phyloP scores from a whole-genome alignment of 768 basidiomycete species.

The Naematelia encephala region DNA sequence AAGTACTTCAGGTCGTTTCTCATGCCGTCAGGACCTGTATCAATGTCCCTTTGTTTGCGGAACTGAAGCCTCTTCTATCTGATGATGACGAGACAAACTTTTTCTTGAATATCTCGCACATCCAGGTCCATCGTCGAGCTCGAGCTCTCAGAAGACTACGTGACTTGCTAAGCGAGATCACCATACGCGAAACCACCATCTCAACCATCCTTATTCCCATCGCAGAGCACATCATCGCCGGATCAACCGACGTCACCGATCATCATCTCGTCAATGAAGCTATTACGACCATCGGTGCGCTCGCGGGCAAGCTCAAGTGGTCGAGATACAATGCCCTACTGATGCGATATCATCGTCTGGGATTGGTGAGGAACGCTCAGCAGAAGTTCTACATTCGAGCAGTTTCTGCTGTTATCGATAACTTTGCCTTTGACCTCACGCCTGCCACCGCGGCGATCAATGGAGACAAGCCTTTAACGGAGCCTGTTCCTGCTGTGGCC shows the following conservation, averaged over 20 bases:
- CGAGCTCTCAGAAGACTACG: constrained; percentile 80
- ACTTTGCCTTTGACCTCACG: constrained; percentile 72
- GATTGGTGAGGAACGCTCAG: constrained; percentile 59
- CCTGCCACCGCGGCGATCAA: not conserved
- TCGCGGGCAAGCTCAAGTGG: constrained; percentile 77
- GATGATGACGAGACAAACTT: constrained; percentile 91
- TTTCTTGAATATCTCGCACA: constrained; percentile 92
- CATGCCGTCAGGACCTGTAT: constrained; percentile 67
- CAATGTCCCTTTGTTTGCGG: constrained; percentile 62
- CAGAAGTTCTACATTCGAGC: constrained; percentile 81
- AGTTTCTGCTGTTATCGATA: constrained; percentile 77
- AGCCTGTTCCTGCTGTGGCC: constrained; percentile 57
- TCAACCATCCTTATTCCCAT: constrained; percentile 83
- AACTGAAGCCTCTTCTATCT: constrained; percentile 76
- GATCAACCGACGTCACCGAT: constrained; percentile 58
- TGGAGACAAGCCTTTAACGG: not conserved
- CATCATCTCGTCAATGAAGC: constrained; percentile 90
- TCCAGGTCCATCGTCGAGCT: constrained; percentile 84
- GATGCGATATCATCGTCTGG: constrained; percentile 71
- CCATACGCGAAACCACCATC: constrained; percentile 66
- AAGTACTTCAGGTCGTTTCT: constrained; percentile 73
- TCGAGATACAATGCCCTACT: constrained; percentile 74
- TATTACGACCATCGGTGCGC: constrained; percentile 69
- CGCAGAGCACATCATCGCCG: constrained; percentile 71
- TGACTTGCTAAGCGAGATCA: constrained; percentile 67